Base-by-base conservation (phyloP, 2,329 filamentous ascomycete species). In the Ceratocystis smalleyi region DNA sequence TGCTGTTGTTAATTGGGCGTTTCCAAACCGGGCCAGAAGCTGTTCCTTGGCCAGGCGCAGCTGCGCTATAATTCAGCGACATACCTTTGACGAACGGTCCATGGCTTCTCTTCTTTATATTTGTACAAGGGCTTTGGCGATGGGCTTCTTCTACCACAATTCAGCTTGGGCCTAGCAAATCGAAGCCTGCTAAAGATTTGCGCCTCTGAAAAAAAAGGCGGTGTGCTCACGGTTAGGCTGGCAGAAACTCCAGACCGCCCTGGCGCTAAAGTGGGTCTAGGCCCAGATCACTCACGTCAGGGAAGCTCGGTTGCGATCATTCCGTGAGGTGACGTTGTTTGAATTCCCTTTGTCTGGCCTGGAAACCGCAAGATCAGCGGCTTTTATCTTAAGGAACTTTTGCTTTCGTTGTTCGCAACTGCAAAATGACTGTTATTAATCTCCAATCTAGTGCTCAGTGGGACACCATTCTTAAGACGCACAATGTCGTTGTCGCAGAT, bases 401-500 rank as follows among this genome's bases (percentile, higher is more conserved):
- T 43, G 5, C 19, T 63, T 8, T 40, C 22, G 17, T 27, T 40
- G 30, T n/a, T 57, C 24, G 15, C 24, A 43, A 78, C n/a, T 5
- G 1, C 54, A 43, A 22, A n/a, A 65, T 82, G 79, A 76, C 74
- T 65, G 73, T 73, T 55, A 74, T 83, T 59, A 78, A 76, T 66
- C 85, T 92, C 69, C 77, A 77, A 67, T 91, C 88, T 1, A 75
- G 80, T 15, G 77, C 79, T 69, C 84, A 95, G 74, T 94, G 91
- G 78, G 82, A 82, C 71, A 80, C 81, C 68, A 78, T 91, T 63
- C 79, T 96, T 59, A 80, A 80, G 64, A 84, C 84, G 62, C 90
- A 87, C 64, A 84, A 83, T 70, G 83, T 96, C 67, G 89, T 96
- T 64, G 82, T 99, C 67, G 83, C 90, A 70, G 94, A 97, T 77